phyloP scores from a whole-genome alignment of 306 rosid species.

The Sicyos baderoa region DNA sequence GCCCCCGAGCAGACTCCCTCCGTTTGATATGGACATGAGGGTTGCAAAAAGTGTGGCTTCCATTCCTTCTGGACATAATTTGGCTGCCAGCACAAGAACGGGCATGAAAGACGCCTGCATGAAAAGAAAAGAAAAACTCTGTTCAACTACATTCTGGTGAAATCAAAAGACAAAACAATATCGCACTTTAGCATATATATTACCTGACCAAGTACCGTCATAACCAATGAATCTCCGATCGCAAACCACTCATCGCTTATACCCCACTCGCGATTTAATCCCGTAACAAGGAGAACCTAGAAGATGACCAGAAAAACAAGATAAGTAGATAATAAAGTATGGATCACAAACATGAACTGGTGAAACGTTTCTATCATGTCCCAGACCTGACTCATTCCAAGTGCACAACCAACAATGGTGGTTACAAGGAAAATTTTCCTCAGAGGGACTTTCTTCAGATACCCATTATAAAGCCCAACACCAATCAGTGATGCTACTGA shows the following conservation, averaged over 20 bases:
- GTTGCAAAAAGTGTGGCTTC: slow-evolving; percentile 98
- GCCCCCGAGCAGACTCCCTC: slow-evolving; percentile 91
- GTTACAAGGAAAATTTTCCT: slow-evolving; percentile 73
- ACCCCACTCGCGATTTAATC: slow-evolving; percentile 71
- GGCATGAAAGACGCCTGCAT: slow-evolving; percentile 93
- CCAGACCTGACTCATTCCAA: slow-evolving; percentile 93
- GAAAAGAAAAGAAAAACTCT: background rate
- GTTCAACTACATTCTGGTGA: background rate
- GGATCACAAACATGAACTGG: background rate
- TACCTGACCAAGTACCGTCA: slow-evolving; percentile 95
- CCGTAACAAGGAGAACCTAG: slow-evolving; percentile 84
- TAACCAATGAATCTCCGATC: slow-evolving; percentile 81
- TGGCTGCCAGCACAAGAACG: slow-evolving; percentile 93
- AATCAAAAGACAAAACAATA: background rate
- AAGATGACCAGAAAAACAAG: slow-evolving; percentile 3
- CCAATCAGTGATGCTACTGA: slow-evolving; percentile 87
- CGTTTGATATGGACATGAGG: slow-evolving; percentile 91
- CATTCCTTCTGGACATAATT: slow-evolving; percentile 94
- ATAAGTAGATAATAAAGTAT: background rate
- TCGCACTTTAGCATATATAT: slow-evolving; percentile 3
- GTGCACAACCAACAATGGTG: slow-evolving; percentile 65
- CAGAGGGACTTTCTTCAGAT: slow-evolving; percentile 70
- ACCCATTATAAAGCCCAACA: slow-evolving; percentile 91
- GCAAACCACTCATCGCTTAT: slow-evolving; percentile 98
- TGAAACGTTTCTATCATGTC: slow-evolving; percentile 12